A percentile compares a stretch with the other conserved stretches of the same genome.
phyloP scores from a whole-genome alignment of 1,139 yeast species.

The Hemisphaericaspora lyxosophila region DNA sequence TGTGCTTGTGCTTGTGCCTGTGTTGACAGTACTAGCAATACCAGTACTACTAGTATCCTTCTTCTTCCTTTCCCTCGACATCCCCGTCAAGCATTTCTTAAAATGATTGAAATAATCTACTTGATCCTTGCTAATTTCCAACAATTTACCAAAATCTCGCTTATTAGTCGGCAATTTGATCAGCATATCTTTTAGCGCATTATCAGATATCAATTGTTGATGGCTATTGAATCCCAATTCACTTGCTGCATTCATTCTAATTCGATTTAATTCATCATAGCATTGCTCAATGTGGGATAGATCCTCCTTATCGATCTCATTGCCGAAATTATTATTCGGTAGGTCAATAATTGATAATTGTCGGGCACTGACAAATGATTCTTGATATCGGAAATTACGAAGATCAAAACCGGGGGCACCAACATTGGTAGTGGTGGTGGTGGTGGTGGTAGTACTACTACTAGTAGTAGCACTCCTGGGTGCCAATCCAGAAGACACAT shows the following conservation, averaged over 20 bases:
- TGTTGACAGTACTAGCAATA: too few relatives aligned
- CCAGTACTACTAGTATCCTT: too few relatives aligned
- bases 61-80: slow-evolving; percentile 34
- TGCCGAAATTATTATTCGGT: slow-evolving; percentile 17
- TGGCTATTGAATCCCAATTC: slow-evolving; percentile 38
- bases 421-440: neutral
- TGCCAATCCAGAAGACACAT: neutral
- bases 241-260: slow-evolving; percentile 45
- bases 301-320: slow-evolving; percentile 17
- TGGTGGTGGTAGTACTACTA: neutral
- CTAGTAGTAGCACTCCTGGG: neutral
- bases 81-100: slow-evolving; percentile 38
- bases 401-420: too few relatives aligned
- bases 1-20: too few relatives aligned
- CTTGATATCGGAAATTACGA: slow-evolving; percentile 10
- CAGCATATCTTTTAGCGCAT: slow-evolving; percentile 56
- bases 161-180: slow-evolving; percentile 52
- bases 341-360: slow-evolving; percentile 16
- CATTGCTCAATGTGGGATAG: slow-evolving; percentile 33
- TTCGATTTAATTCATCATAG: slow-evolving; percentile 43
- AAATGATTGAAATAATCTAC: slow-evolving; percentile 47
- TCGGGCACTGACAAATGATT: slow-evolving; percentile 12
- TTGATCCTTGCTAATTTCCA: slow-evolving; percentile 42
- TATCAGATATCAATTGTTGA: slow-evolving; percentile 48
- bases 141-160: slow-evolving; percentile 46